Percentiles rank a stretch among this genome's conserved stretches.
Conservation (phyloP, 768 basidiomycete species). For the Mycena polygramma region DNA sequence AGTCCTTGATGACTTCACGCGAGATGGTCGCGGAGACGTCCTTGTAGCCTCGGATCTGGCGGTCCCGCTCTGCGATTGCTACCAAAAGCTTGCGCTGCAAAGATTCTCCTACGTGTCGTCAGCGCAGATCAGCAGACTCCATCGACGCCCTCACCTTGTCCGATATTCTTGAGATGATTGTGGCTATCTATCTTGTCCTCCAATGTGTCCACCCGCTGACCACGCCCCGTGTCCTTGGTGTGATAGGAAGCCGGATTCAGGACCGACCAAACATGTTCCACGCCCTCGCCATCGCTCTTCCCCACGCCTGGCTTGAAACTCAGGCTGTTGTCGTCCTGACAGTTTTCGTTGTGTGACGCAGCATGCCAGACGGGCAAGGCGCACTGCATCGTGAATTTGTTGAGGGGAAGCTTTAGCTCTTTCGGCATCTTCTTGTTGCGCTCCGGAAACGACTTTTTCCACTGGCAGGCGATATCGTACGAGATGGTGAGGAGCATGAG, state of each 20-base stretch:
- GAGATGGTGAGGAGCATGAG: background rate
- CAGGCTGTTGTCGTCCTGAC: constrained; percentile 29
- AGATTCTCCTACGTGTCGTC: background rate
- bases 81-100: constrained; percentile 15
- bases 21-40: constrained; percentile 6
- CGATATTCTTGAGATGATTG: constrained; percentile 30
- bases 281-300: constrained; percentile 30
- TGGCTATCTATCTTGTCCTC: constrained; percentile 42
- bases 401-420: background rate
- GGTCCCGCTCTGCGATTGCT: constrained; percentile 18
- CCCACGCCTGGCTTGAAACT: constrained; percentile 34
- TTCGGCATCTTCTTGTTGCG: background rate
- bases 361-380: constrained; percentile 35
- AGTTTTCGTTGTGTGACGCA: constrained; percentile 25
- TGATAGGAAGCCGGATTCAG: constrained; percentile 40
- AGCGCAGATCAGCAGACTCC: background rate
- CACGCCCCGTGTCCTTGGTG: constrained; percentile 49
- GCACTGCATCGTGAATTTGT: background rate
- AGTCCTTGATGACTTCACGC: background rate
- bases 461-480: constrained; percentile 40
- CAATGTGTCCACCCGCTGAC: constrained; percentile 40
- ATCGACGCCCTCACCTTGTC: background rate
- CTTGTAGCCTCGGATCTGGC: constrained; percentile 5
- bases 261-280: constrained; percentile 46
- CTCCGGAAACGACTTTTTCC: background rate